phyloP scores from a whole-genome alignment of 352 stramenopile species.

The Pythium sp. region DNA sequence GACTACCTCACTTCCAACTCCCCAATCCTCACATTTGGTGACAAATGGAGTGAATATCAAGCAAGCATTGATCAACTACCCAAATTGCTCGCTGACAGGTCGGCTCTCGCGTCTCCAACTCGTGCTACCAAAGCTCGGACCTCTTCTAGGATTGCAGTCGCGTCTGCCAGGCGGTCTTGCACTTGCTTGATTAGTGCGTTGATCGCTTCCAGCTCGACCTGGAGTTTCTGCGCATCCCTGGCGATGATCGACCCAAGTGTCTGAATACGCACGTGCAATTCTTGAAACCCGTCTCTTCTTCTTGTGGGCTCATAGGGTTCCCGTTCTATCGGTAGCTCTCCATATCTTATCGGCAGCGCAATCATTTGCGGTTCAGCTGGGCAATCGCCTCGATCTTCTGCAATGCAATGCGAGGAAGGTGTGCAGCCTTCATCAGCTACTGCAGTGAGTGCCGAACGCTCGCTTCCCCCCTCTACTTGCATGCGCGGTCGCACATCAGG shows the following conservation, averaged over 20 bases:
- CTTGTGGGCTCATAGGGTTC: too few species aligned
- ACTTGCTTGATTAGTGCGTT: background rate
- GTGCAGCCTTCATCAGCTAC: background rate
- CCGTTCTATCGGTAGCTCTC: background rate
- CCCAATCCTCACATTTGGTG: background rate
- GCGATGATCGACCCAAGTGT: background rate
- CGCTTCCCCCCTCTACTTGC: background rate
- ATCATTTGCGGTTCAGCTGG: background rate
- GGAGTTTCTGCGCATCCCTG: background rate
- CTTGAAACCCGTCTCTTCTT: background rate
- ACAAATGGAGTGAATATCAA: background rate
- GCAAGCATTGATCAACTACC: background rate
- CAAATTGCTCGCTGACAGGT: background rate
- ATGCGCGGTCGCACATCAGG: background rate
- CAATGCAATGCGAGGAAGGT: background rate
- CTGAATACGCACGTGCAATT: background rate
- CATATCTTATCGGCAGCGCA: background rate
- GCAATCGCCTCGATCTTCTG: background rate
- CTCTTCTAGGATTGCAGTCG: background rate
- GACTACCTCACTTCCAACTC: background rate
- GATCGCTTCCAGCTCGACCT: background rate
- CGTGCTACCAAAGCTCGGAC: background rate
- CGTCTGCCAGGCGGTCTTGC: background rate
- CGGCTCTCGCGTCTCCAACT: background rate
- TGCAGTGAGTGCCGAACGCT: background rate